phyloP scores from a whole-genome alignment of 2,329 filamentous ascomycete species.

The Albifimbria verrucaria region DNA sequence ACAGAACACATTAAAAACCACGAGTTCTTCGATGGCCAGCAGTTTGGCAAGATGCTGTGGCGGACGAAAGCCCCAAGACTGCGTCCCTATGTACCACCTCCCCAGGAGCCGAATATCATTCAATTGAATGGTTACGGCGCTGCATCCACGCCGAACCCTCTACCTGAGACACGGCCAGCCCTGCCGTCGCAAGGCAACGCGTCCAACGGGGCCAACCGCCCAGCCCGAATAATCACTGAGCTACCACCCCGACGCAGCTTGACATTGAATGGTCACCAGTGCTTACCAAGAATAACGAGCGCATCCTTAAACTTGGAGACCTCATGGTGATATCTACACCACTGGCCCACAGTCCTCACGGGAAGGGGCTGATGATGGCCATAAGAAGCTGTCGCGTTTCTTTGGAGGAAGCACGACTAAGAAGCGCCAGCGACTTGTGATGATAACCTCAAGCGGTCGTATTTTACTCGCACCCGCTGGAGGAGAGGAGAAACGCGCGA shows the following conservation, averaged over 20 bases:
- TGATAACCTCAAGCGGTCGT: slow-evolving; percentile 89
- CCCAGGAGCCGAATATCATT: slow-evolving; percentile 70
- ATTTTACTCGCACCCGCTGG: slow-evolving; percentile 88
- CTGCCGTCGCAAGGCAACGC: slow-evolving; percentile 33
- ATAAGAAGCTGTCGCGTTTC: slow-evolving; percentile 90
- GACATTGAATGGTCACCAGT: slow-evolving; percentile 99
- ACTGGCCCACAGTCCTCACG: slow-evolving; percentile 69
- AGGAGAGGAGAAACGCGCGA: slow-evolving; percentile 93
- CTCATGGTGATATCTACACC: slow-evolving; percentile 79
- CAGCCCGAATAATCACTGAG: slow-evolving; percentile 86
- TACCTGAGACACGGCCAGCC: slow-evolving; percentile 23
- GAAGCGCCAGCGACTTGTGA: slow-evolving; percentile 87
- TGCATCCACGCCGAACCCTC: slow-evolving; percentile 21
- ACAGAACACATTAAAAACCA: slow-evolving; percentile 98
- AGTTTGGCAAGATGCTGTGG: slow-evolving; percentile 84
- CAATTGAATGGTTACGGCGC: slow-evolving; percentile 61
- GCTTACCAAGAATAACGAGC: slow-evolving; percentile 83
- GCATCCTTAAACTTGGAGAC: slow-evolving; percentile 92
- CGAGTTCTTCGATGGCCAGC: slow-evolving; percentile 85
- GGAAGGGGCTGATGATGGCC: slow-evolving; percentile 69
- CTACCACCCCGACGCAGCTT: slow-evolving; percentile 91
- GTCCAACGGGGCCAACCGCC: slow-evolving; percentile 51
- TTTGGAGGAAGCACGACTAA: slow-evolving; percentile 90
- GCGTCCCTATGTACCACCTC: slow-evolving; percentile 75
- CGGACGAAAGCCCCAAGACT: slow-evolving; percentile 83